These are phyloP conservation scores for Akebia trifoliata DNA, from an alignment of 164 flowering plant species.

Conservation along the genomic window DNA sequence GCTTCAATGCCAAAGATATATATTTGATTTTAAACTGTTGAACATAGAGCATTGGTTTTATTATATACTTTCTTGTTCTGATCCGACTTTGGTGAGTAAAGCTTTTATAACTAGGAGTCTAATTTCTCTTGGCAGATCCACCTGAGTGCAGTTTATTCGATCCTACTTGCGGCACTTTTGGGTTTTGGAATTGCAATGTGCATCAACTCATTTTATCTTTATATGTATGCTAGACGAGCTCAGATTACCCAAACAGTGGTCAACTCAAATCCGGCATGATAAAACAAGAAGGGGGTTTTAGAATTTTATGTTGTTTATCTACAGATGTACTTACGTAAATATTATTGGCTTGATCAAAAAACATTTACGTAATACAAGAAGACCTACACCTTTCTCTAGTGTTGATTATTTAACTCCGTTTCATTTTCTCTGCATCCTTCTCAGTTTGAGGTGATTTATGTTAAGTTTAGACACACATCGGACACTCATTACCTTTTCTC, in stretches of 20 bases:
- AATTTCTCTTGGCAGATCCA: conserved; percentile 17
- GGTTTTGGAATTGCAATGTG: conserved; percentile 23
- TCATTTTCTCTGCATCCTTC: too few species aligned
- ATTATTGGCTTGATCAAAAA: too few species aligned
- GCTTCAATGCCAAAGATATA: background rate
- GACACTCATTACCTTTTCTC: too few species aligned
- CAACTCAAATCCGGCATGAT: conserved; percentile 16
- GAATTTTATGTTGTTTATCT: background rate
- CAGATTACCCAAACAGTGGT: background rate
- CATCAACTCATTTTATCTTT: conserved; percentile 18
- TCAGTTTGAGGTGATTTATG: too few species aligned
- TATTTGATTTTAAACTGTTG: background rate
- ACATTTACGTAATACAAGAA: too few species aligned
- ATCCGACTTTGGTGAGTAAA: background rate
- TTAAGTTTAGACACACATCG: too few species aligned
- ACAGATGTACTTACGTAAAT: conserved; percentile 1
- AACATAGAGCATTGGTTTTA: background rate
- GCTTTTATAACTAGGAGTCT: background rate
- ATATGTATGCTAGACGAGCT: conserved; percentile 1
- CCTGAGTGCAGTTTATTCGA: conserved; percentile 14
- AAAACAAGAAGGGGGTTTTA: background rate
- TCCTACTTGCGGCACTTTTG: conserved; percentile 18
- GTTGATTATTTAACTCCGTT: too few species aligned
- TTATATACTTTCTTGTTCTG: background rate
- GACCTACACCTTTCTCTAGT: too few species aligned